Conservation (phyloP, 176 grass and related monocot genomes). For the Bolboschoenus planiculmis region DNA sequence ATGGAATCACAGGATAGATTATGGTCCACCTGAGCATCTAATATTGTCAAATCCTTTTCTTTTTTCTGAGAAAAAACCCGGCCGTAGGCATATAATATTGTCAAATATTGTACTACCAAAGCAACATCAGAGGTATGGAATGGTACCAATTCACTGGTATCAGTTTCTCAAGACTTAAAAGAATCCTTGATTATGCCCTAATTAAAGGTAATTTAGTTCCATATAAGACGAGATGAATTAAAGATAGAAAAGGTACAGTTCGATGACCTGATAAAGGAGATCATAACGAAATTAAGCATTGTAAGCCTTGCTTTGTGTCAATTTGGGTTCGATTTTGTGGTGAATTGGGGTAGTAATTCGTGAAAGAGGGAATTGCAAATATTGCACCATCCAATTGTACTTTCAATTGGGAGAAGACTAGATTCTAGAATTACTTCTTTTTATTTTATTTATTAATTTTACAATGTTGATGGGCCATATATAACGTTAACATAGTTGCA, state of each 20-base stretch:
- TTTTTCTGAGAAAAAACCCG: no score
- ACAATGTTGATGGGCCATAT: neutral
- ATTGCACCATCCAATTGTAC: neutral
- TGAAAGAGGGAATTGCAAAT: neutral
- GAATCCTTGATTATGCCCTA: neutral
- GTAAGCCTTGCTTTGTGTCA: neutral
- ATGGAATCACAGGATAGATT: neutral
- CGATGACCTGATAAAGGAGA: neutral
- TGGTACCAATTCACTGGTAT: neutral
- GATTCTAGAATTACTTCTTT: neutral
- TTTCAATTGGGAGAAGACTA: neutral
- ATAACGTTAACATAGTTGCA: neutral
- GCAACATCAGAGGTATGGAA: neutral
- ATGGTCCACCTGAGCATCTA: conserved; percentile 1
- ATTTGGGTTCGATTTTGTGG: neutral
- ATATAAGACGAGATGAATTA: neutral
- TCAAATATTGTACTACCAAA: neutral
- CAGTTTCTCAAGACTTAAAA: neutral
- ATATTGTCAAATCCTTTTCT: neutral
- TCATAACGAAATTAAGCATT: neutral
- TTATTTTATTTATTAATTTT: neutral
- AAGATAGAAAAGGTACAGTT: neutral
- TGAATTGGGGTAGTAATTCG: neutral
- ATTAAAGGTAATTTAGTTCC: neutral
- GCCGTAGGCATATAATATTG: no score